Evolutionary conservation across 1,139 yeast genomes (phyloP).

Genomic region (Saccharomyces hybrid): DNA sequence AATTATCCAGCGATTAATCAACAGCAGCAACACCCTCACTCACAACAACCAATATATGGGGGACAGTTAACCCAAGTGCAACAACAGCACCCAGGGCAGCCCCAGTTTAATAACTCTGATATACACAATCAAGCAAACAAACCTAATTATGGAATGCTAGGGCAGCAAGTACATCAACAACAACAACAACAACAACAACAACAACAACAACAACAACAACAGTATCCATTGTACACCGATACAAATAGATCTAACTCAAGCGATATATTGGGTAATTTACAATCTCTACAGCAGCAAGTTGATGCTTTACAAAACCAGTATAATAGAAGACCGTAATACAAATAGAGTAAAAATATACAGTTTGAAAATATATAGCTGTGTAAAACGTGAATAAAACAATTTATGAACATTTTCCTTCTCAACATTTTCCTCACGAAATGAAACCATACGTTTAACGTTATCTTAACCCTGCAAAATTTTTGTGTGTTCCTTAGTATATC

Average conservation of each 20-base stretch:
- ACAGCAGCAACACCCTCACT: constrained; percentile 8
- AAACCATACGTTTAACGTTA: too few species aligned
- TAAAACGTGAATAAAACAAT: neutral
- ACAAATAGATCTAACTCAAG: constrained; percentile 4
- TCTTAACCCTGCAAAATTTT: too few species aligned
- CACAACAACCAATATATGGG: constrained; percentile 6
- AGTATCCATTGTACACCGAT: constrained; percentile 7
- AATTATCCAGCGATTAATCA: neutral
- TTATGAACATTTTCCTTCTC: too few species aligned
- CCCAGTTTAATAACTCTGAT: constrained; percentile 13
- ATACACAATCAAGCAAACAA: constrained; percentile 3
- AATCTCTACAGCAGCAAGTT: constrained; percentile 58
- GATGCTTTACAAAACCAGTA: constrained; percentile 37
- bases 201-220: constrained; percentile 5
- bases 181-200: constrained; percentile 9
- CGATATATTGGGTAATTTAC: constrained; percentile 52
- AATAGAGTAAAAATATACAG: neutral
- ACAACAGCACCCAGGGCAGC: constrained; percentile 12
- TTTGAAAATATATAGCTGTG: neutral
- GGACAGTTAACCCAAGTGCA: constrained; percentile 14
- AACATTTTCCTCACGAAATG: too few species aligned
- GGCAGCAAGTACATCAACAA: constrained; percentile 3
- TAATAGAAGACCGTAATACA: constrained; percentile 9
- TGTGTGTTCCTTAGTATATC: too few species aligned
- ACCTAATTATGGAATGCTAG: constrained; percentile 4